Evolutionary conservation across 2,329 filamentous ascomycete species (phyloP).

Genomic region (Rutstroemia sp.): DNA sequence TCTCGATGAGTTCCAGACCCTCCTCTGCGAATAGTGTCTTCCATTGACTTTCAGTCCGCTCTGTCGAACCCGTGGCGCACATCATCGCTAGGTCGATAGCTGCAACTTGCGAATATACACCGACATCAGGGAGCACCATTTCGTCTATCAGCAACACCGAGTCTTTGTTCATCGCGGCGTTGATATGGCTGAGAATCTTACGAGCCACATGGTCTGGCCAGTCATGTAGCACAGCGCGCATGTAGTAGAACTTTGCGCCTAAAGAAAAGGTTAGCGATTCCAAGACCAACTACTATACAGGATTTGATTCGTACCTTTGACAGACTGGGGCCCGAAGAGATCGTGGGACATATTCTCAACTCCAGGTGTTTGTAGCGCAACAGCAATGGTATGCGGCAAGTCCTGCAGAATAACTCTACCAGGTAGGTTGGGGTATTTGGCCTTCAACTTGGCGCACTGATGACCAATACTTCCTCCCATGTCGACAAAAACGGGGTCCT

Average conservation of each 20-base stretch:
- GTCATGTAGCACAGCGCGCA: conserved; percentile 35
- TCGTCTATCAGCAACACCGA: conserved; percentile 36
- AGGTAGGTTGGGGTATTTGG: conserved; percentile 28
- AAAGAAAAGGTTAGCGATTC: neutral
- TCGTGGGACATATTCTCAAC: conserved; percentile 26
- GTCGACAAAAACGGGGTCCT: conserved; percentile 31
- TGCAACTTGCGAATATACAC: conserved; percentile 27
- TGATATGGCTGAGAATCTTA: neutral
- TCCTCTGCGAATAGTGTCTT: neutral
- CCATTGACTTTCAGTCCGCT: conserved; percentile 26
- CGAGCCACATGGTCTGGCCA: conserved; percentile 27
- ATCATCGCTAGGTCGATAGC: conserved; percentile 34
- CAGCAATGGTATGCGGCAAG: conserved; percentile 26
- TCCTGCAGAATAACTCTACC: conserved; percentile 36
- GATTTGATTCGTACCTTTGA: conserved; percentile 15
- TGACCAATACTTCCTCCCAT: conserved; percentile 35
- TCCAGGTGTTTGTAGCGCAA: conserved; percentile 19
- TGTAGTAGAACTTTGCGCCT: conserved; percentile 29
- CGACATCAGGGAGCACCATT: conserved; percentile 32
- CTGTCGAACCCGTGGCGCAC: conserved; percentile 27
- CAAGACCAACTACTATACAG: no score
- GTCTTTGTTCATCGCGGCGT: neutral
- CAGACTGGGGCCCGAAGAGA: conserved; percentile 26
- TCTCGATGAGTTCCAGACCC: neutral
- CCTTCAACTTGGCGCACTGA: conserved; percentile 29